Evolutionary conservation across 768 basidiomycete species (phyloP).

Genomic region (Lentinula edodes): DNA sequence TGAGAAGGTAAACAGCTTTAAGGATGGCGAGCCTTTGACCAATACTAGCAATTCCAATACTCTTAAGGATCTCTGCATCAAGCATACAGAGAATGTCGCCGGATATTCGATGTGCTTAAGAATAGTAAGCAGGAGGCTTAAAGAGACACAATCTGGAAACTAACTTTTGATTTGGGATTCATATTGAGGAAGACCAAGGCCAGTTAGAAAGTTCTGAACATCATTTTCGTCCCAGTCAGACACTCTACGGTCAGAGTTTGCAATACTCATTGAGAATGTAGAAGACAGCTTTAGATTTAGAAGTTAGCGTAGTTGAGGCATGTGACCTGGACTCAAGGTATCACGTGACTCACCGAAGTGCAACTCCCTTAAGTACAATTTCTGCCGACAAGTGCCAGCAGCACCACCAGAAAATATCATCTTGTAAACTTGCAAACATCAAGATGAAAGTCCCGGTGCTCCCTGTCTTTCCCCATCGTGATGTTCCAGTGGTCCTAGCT

Average conservation of each 20-base stretch:
- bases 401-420: too few species aligned
- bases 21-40: conserved; percentile 91
- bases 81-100: conserved; percentile 86
- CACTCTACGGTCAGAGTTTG: conserved; percentile 29
- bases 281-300: background rate
- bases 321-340: too few species aligned
- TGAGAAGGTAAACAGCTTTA: conserved; percentile 87
- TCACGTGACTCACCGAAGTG: too few species aligned
- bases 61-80: conserved; percentile 79
- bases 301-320: too few species aligned
- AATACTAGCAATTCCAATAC: conserved; percentile 82
- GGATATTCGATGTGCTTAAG: conserved; percentile 81
- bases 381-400: too few species aligned
- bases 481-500: too few species aligned
- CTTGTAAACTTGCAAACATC: too few species aligned
- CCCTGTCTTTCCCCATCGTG: too few species aligned
- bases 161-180: conserved; percentile 75
- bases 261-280: conserved; percentile 17
- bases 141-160: conserved; percentile 13
- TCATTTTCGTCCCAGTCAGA: conserved; percentile 71
- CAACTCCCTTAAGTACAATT: too few species aligned
- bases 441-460: too few species aligned
- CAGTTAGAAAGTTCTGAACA: conserved; percentile 74
- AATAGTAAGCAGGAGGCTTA: conserved; percentile 9
- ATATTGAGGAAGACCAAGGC: conserved; percentile 82